phyloP scores from a whole-genome alignment of 2,329 filamentous ascomycete genomes.

The Aspergillus neotritici region DNA sequence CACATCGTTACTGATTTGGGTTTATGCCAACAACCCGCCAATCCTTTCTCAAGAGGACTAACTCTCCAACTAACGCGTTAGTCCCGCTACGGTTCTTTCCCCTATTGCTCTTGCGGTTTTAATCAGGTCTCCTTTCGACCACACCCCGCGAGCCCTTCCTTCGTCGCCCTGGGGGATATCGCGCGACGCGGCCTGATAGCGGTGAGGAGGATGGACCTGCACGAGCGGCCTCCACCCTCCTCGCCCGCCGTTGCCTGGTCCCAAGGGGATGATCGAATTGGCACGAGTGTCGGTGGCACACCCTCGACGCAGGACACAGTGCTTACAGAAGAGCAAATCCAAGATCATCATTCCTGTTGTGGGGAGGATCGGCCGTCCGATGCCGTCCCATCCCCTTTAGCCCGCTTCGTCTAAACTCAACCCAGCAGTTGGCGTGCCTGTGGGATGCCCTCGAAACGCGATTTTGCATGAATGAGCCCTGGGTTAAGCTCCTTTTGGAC shows the following conservation, averaged over 20 bases:
- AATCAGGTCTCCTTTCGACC: neutral
- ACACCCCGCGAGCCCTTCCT: neutral
- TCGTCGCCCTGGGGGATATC: neutral
- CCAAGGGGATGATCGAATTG: neutral
- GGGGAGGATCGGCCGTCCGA: conserved; percentile 22
- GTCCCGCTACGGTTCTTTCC: conserved; percentile 9
- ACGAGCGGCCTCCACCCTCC: too few species aligned
- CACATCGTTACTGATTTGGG: conserved; percentile 17
- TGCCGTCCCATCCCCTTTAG: conserved; percentile 17
- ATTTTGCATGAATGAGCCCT: conserved; percentile 7
- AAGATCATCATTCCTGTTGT: conserved; percentile 20
- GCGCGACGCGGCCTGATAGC: too few species aligned
- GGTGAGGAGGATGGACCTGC: too few species aligned
- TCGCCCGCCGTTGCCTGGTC: neutral
- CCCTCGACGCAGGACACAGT: neutral
- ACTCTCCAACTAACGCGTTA: conserved; percentile 15
- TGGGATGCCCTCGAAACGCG: conserved; percentile 6
- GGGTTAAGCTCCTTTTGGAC: conserved; percentile 9
- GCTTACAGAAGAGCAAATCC: conserved; percentile 11
- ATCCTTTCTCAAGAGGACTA: conserved; percentile 13
- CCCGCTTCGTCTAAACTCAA: conserved; percentile 12
- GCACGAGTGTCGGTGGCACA: too few species aligned
- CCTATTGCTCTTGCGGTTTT: conserved; percentile 7
- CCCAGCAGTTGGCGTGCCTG: conserved; percentile 14
- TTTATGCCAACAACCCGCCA: conserved; percentile 6